Base-by-base conservation (phyloP, 306 rosid species). In the Cyamopsis tetragonoloba region DNA sequence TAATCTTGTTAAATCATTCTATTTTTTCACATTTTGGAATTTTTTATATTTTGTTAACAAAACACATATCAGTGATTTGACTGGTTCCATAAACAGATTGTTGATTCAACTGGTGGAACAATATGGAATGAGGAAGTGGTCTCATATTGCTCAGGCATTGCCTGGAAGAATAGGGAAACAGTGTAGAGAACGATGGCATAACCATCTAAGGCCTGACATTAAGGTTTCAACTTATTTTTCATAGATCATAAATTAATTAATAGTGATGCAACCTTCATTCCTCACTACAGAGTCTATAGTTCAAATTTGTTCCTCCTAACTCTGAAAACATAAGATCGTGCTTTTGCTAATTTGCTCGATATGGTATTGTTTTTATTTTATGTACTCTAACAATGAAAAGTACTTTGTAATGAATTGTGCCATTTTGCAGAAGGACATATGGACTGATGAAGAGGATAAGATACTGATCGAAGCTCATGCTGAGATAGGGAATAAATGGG, bases 151-250 rank as follows among this genome's bases (percentile, higher is more conserved):
- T 72, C 97, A 82, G 30, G 81, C 81, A 75, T 80, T 93, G 83
- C 90, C 91, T 26, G 96, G 97, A 51, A 88, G 99, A 76, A 93
- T 90, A 43, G 97, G 99, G 39, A 93, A 93, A 70, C 98, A 90
- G 8, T 93, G 98, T 64, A 86, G 98, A 79, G 97, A 93, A 73
- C 77, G 98, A 74, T 93, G 98, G 97, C 98, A 93, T 77, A 93
- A 93, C 69, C 98, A 93, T 75, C 86, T 93, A 48, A 82, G 87
- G 68, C 99, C 99, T 17, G 97, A 90, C 77, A 93, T 93, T 62
- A 93, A 88, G 97, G 99, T 93, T 56, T 38, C 49, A 14, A 44
- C 20, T 68, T 55, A 59, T 56, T 50, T 68, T 17, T 61, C 23
- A 68, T 12, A 55, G 1, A 41, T 26, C 2, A 66, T 49, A 58